Evolutionary conservation across 2,329 filamentous ascomycete species (phyloP).

Genomic region (Fusarium longipes): DNA sequence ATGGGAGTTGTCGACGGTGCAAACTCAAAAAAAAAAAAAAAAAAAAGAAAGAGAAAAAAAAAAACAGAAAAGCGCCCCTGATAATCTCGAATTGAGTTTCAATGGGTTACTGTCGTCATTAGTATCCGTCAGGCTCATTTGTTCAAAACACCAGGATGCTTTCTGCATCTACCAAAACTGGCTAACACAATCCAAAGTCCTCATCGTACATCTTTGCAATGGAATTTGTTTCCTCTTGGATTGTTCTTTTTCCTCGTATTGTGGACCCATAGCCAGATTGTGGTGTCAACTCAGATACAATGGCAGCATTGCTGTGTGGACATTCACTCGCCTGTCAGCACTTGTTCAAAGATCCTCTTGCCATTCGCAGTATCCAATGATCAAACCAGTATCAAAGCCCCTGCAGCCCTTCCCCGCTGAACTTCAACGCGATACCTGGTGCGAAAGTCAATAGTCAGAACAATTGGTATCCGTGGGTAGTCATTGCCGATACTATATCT

Average conservation of each 20-base stretch:
- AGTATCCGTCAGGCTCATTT: conserved; percentile 3
- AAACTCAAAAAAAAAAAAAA: conserved; percentile 41
- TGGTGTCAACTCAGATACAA: conserved; percentile 20
- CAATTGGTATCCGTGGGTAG: conserved; percentile 14
- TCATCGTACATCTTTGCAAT: background rate
- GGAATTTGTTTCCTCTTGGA: background rate
- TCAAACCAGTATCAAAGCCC: conserved; percentile 7
- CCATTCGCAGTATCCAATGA: conserved; percentile 12
- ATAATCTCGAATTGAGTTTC: conserved; percentile 25
- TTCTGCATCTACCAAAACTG: background rate
- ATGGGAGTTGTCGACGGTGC: conserved; percentile 8
- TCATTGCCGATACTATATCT: background rate
- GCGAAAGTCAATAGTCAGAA: background rate
- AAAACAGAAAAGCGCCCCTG: conserved; percentile 22
- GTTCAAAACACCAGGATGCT: background rate
- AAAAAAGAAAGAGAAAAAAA: conserved; percentile 33
- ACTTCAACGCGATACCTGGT: background rate
- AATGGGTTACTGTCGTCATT: conserved; percentile 17
- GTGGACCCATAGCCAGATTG: conserved; percentile 1
- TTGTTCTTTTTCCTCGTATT: conserved; percentile 1
- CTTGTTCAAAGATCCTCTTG: conserved; percentile 7
- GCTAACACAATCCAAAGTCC: background rate
- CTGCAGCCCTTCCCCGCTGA: conserved; percentile 2
- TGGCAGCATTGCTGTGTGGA: conserved; percentile 28
- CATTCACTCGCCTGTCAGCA: conserved; percentile 27